Percentiles rank a stretch among this genome's conserved stretches.
Conservation (phyloP, 805 yeast species). For the Ogataea pilisensis region DNA sequence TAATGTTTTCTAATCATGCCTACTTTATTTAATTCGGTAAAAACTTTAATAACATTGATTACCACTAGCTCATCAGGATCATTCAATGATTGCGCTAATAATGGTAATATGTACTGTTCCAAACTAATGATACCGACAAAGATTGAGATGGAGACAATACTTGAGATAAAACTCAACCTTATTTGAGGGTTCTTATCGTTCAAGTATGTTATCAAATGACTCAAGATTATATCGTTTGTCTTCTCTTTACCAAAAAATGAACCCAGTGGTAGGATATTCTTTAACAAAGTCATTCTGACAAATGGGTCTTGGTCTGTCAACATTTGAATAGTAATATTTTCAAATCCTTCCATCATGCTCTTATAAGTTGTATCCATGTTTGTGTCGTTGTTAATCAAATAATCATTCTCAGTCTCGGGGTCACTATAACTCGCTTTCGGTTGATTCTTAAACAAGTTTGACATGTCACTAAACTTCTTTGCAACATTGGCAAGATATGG, state of each 20-base stretch:
- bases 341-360: slow-evolving; percentile 51
- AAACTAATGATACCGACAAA: slow-evolving; percentile 77
- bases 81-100: slow-evolving; percentile 74
- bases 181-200: slow-evolving; percentile 72
- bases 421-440: slow-evolving; percentile 26
- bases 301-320: slow-evolving; percentile 64
- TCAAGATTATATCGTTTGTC: slow-evolving; percentile 81
- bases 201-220: slow-evolving; percentile 87
- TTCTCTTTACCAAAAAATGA: slow-evolving; percentile 80
- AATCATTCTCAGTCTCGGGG: slow-evolving; percentile 42
- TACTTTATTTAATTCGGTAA: slow-evolving; percentile 51
- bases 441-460: slow-evolving; percentile 41
- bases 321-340: slow-evolving; percentile 56
- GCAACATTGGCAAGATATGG: slow-evolving; percentile 70
- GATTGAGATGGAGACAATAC: slow-evolving; percentile 70
- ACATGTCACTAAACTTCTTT: slow-evolving; percentile 57
- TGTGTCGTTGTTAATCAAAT: slow-evolving; percentile 28
- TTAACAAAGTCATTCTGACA: slow-evolving; percentile 67
- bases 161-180: slow-evolving; percentile 64
- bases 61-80: slow-evolving; percentile 85
- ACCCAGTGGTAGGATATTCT: slow-evolving; percentile 73
- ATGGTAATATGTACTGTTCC: slow-evolving; percentile 84
- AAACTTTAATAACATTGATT: slow-evolving; percentile 57
- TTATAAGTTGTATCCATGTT: slow-evolving; percentile 38
- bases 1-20: slow-evolving; percentile 51